phyloP scores from a whole-genome alignment of 495 filamentous ascomycete species.

The Xylaria intraflava region DNA sequence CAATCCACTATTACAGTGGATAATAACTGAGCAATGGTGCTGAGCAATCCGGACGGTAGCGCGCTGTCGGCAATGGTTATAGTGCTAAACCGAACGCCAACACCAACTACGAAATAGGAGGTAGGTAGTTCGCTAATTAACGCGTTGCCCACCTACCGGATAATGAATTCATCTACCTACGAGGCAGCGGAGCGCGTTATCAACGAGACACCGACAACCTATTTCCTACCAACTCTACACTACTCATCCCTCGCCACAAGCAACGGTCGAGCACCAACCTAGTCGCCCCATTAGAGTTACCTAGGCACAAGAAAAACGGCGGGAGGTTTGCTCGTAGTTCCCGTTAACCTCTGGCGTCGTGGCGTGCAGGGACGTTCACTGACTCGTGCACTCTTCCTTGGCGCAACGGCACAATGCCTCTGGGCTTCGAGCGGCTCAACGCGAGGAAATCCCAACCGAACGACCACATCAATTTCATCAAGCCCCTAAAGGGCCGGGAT shows the following conservation, averaged over 20 bases:
- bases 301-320: background rate
- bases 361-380: background rate
- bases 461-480: conserved; percentile 67
- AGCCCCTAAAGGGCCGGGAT: conserved; percentile 56
- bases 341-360: background rate
- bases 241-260: background rate
- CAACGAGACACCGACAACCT: no score
- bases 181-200: no score
- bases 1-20: no score
- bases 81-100: no score
- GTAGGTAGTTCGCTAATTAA: no score
- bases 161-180: no score
- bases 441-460: conserved; percentile 59
- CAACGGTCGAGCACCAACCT: background rate
- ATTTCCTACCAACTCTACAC: background rate
- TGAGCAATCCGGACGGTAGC: no score
- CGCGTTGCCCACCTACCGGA: no score
- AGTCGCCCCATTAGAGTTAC: background rate
- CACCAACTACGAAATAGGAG: no score
- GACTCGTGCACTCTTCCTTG: background rate
- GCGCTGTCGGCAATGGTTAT: no score
- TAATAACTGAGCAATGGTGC: no score
- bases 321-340: background rate
- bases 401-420: conserved; percentile 46
- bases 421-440: conserved; percentile 64